Base-by-base conservation (phyloP, 805 yeast species). In the Jamesozyma lodderae region DNA sequence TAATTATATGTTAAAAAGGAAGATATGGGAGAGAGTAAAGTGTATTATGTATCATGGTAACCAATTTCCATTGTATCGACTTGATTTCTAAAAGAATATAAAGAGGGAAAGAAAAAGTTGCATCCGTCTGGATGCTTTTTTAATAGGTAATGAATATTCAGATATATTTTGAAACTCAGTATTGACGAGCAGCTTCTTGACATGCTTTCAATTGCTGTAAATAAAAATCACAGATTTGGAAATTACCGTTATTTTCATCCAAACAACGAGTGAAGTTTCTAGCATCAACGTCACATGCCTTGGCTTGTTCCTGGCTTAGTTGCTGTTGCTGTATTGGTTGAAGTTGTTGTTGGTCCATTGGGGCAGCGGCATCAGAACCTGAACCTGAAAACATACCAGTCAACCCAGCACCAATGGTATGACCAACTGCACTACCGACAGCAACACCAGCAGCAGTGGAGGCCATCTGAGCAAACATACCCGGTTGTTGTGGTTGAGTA, bases 381-480 rank as follows among this genome's bases (percentile, higher is more conserved):
- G 84, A 74, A 40, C 95, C 94, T 16, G 40, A 27, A 38, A 94
- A 86, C 74, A 92, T 66, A 36, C 85, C 73, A 36, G 95, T 79
- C 53, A 92, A 68, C 55, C 97, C 97, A 45, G 94, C 94, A 67
- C 96, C 96, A 42, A 90, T 51, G 29, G 96, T 86, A 72, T 92
- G 98, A 45, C 98, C 98, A 39, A 90, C 79, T 44, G 97, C 81
- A 37, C 96, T 85, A 55, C 98, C 98, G 41, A 92, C 96, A 38
- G 97, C 98, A 32, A 92, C 98, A 79, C 98, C 98, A 35, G 97
- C 98, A 40, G 98, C 98, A 35, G 98, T 92, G 34, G 94, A 72
- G 28, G 97, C 97, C 98, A 92, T 92, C 68, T 92, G 94, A 43
- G 90, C 83, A 55, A 90, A 88, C 60, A 90, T 54, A 54, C 97